phyloP scores from a whole-genome alignment of 805 yeast genomes.

The Zygosaccharomyces bailii region DNA sequence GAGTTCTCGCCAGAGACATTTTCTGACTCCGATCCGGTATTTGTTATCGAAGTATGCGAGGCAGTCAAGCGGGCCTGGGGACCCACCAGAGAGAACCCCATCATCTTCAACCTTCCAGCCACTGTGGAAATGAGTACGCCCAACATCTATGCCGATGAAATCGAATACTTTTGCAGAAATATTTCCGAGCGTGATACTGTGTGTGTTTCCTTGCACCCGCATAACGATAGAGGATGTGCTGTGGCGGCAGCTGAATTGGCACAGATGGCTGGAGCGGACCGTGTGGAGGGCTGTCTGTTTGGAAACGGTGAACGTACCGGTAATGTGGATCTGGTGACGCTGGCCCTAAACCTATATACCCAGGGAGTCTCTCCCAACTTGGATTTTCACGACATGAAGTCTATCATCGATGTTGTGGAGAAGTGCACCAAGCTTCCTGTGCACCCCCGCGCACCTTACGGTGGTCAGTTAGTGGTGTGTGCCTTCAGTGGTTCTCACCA shows the following conservation, averaged over 20 bases:
- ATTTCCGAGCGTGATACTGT: constrained; percentile 70
- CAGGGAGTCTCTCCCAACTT: constrained; percentile 70
- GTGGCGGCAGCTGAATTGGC: constrained; percentile 81
- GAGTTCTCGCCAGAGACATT: constrained; percentile 80
- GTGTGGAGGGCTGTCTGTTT: constrained; percentile 79
- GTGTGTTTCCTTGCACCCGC: constrained; percentile 67
- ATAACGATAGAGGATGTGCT: constrained; percentile 80
- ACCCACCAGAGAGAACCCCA: constrained; percentile 67
- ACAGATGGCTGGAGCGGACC: constrained; percentile 73
- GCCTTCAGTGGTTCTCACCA: constrained; percentile 76
- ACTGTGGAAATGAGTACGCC: constrained; percentile 78
- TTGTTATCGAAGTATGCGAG: constrained; percentile 72
- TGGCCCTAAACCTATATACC: constrained; percentile 74
- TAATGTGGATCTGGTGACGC: constrained; percentile 72
- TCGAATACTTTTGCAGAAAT: constrained; percentile 67
- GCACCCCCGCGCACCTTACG: constrained; percentile 74
- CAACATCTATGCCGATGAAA: constrained; percentile 74
- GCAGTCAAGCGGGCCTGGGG: constrained; percentile 81
- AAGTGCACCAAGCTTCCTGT: constrained; percentile 75
- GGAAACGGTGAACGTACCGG: constrained; percentile 87
- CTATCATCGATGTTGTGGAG: constrained; percentile 65
- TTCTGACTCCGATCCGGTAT: constrained; percentile 69
- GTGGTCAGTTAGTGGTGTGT: constrained; percentile 73
- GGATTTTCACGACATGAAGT: constrained; percentile 66
- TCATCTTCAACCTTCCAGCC: constrained; percentile 76